Evolutionary conservation across 2,329 filamentous ascomycete species (phyloP).

Genomic region (Endothia cerciana): DNA sequence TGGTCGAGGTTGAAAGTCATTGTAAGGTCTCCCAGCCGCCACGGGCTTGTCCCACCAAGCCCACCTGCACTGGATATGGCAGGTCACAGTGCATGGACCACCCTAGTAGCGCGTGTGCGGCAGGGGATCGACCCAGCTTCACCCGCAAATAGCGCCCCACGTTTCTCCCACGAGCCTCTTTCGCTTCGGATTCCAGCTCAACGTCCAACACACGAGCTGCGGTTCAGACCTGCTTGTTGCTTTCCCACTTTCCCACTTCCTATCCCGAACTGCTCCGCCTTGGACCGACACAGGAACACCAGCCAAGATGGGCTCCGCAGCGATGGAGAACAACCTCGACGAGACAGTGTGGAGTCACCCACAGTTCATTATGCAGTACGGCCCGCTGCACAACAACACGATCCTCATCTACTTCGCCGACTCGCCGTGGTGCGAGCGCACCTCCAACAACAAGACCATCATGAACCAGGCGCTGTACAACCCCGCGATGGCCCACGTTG

Average conservation of each 20-base stretch:
- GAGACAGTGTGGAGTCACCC: slow-evolving; percentile 70
- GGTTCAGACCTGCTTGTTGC: background rate
- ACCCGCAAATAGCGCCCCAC: background rate
- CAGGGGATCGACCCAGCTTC: background rate
- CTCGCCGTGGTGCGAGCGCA: slow-evolving; percentile 70
- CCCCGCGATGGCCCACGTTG: slow-evolving; percentile 57
- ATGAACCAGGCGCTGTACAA: slow-evolving; percentile 66
- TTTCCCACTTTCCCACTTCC: background rate
- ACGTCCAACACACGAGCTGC: background rate
- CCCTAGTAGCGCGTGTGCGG: background rate
- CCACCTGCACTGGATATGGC: background rate
- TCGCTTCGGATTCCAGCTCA: background rate
- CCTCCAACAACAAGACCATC: slow-evolving; percentile 69
- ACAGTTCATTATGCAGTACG: slow-evolving; percentile 52
- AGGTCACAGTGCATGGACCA: slow-evolving; percentile 1
- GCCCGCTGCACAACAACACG: slow-evolving; percentile 66
- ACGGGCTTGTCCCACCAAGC: background rate
- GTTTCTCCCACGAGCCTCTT: background rate
- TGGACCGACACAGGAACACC: background rate
- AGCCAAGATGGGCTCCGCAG: slow-evolving; percentile 45
- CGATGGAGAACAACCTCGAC: slow-evolving; percentile 59
- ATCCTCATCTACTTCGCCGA: slow-evolving; percentile 70
- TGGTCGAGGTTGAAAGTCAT: background rate
- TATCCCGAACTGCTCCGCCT: background rate
- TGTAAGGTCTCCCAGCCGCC: background rate